phyloP scores from a whole-genome alignment of 2,329 filamentous ascomycete species.

The Drechslerella coelobrocha region DNA sequence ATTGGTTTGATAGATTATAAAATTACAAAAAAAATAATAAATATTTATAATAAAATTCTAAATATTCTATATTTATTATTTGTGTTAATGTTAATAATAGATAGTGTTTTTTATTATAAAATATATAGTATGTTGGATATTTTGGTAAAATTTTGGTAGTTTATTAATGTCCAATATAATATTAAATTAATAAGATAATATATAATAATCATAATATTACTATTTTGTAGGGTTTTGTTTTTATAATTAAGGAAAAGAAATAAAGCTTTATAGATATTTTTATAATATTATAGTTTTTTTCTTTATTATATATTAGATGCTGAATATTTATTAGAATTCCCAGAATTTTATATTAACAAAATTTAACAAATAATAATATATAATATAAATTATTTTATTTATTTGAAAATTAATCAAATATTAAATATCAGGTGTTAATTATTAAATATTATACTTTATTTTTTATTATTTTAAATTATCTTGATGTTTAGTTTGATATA shows the following conservation, averaged over 20 bases:
- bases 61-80: too few relatives aligned
- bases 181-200: too few relatives aligned
- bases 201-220: too few relatives aligned
- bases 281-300: not conserved
- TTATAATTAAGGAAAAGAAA: not conserved
- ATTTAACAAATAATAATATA: not conserved
- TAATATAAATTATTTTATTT: slow-evolving; percentile 1
- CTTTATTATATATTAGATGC: not conserved
- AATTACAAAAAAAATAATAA: not conserved
- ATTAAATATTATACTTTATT: not conserved
- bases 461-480: not conserved
- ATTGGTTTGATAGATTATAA: not conserved
- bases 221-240: not conserved
- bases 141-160: too few relatives aligned
- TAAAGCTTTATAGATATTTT: too few relatives aligned
- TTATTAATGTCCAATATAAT: too few relatives aligned
- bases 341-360: too few relatives aligned
- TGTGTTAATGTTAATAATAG: too few relatives aligned
- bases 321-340: not conserved
- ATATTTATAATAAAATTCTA: not conserved
- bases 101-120: too few relatives aligned
- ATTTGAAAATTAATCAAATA: not conserved
- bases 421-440: not conserved
- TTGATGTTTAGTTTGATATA: not conserved
- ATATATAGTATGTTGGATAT: too few relatives aligned